These are phyloP conservation scores for Fusarium setosum DNA, from an alignment of 2,329 filamentous ascomycete genomes.

Conservation along the genomic window DNA sequence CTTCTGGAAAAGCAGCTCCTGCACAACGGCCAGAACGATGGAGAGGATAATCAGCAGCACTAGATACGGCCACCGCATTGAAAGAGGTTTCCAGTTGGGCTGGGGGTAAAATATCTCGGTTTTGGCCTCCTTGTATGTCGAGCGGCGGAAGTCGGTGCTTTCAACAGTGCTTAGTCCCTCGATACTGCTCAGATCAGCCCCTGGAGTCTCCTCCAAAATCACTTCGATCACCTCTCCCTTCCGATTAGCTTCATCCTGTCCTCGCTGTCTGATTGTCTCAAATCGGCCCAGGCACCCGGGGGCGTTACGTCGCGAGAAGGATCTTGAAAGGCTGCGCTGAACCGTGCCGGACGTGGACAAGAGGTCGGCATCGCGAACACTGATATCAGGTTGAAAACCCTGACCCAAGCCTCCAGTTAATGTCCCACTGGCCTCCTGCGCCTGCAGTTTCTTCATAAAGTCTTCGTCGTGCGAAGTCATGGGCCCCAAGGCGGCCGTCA, in stretches of 20 bases:
- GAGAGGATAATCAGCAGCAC: constrained; percentile 65
- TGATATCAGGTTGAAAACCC: constrained; percentile 61
- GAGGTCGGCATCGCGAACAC: constrained; percentile 63
- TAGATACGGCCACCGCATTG: constrained; percentile 73
- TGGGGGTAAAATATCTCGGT: constrained; percentile 69
- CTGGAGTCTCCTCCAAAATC: constrained; percentile 56
- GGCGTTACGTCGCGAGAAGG: constrained; percentile 53
- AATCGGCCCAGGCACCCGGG: constrained; percentile 42
- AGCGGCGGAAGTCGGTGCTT: constrained; percentile 48
- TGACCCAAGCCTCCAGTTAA: constrained; percentile 69
- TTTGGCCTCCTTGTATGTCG: constrained; percentile 50
- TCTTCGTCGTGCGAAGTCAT: constrained; percentile 56
- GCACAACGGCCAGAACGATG: constrained; percentile 59
- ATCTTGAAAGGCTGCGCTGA: constrained; percentile 52
- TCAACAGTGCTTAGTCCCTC: constrained; percentile 53
- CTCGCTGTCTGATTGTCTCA: constrained; percentile 60
- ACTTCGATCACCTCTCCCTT: constrained; percentile 70
- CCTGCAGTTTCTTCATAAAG: constrained; percentile 59
- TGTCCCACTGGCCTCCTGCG: constrained; percentile 64
- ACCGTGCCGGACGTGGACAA: constrained; percentile 50
- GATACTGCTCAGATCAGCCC: constrained; percentile 64
- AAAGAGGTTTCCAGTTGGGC: constrained; percentile 74
- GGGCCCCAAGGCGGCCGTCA: constrained; percentile 60
- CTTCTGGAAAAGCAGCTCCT: constrained; percentile 66
- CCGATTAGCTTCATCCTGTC: constrained; percentile 69